These are phyloP conservation scores for Neofusicoccum laricinum DNA, from an alignment of 2,329 filamentous ascomycete species.

Conservation along the genomic window DNA sequence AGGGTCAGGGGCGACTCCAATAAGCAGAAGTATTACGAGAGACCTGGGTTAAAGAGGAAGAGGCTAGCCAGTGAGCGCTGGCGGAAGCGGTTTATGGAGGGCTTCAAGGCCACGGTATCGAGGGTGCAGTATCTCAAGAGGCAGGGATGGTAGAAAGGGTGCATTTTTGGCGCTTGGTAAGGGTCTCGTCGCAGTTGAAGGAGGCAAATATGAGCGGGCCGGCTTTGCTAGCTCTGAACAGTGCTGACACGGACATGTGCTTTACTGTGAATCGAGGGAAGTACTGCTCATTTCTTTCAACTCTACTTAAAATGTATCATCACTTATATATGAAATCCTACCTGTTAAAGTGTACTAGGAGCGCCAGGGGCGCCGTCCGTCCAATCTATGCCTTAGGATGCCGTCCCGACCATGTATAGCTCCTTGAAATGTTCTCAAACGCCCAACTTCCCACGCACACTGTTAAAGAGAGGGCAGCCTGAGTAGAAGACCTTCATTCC, in stretches of 20 bases:
- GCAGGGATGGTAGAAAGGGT: conserved; percentile 67
- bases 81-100: conserved; percentile 64
- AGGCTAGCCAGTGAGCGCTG: conserved; percentile 67
- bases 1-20: conserved; percentile 54
- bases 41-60: conserved; percentile 74
- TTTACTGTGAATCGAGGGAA: background rate
- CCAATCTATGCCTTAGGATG: background rate
- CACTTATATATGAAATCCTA: background rate
- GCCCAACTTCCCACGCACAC: background rate
- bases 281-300: background rate
- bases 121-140: conserved; percentile 68
- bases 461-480: background rate
- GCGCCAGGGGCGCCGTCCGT: background rate
- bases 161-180: background rate
- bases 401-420: background rate
- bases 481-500: background rate
- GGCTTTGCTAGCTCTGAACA: background rate
- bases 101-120: conserved; percentile 62
- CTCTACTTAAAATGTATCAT: conserved; percentile 10
- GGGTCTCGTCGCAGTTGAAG: background rate
- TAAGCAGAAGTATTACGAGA: conserved; percentile 69
- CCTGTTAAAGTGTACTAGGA: background rate
- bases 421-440: background rate
- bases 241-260: background rate
- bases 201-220: too few species aligned